Evolutionary conservation across 2,329 filamentous ascomycete species (phyloP).

Genomic region (Xylogone sp.): DNA sequence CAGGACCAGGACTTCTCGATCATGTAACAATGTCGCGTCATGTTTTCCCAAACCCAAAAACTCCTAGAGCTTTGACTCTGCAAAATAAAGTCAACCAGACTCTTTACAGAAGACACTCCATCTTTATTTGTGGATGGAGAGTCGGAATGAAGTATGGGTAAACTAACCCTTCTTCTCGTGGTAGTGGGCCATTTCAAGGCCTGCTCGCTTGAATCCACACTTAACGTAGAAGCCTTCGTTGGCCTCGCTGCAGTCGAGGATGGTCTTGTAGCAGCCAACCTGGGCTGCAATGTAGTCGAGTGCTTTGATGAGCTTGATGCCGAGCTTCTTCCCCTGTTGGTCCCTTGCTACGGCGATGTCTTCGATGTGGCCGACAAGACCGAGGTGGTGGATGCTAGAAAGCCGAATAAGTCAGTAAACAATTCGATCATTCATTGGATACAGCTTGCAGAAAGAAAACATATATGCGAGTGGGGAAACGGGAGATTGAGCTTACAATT

Average conservation of each 20-base stretch:
- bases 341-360: constrained; percentile 94
- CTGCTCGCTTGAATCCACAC: constrained; percentile 89
- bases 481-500: constrained; percentile 63
- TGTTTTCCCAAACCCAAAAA: neutral
- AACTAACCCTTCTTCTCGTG: constrained; percentile 39
- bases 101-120: neutral
- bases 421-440: neutral
- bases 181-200: constrained; percentile 96
- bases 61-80: neutral
- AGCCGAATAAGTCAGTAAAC: neutral
- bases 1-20: too few relatives aligned
- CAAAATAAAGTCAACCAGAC: neutral
- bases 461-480: too few relatives aligned
- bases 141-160: too few relatives aligned
- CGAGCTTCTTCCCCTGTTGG: constrained; percentile 96
- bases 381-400: constrained; percentile 72
- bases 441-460: too few relatives aligned
- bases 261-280: constrained; percentile 95
- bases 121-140: too few relatives aligned
- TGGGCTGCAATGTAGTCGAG: constrained; percentile 84
- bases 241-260: constrained; percentile 91
- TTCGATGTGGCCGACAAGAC: constrained; percentile 90
- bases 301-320: constrained; percentile 87
- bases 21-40: too few relatives aligned
- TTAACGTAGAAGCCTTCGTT: constrained; percentile 99